phyloP scores from a whole-genome alignment of 202 grass and related monocot species.

The Panicum virgatum region DNA sequence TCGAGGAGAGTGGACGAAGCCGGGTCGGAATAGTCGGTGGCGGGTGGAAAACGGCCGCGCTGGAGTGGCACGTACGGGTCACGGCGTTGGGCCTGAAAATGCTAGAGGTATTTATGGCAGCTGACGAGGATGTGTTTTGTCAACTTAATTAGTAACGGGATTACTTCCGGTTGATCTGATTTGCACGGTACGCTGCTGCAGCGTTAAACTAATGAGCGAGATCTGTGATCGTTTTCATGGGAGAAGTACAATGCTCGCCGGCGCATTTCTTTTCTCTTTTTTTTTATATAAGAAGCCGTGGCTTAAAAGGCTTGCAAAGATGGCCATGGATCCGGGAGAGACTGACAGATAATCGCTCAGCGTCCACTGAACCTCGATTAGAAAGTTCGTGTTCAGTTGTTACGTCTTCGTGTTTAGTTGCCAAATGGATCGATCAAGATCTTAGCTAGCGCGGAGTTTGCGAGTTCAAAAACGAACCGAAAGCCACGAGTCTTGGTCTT shows the following conservation, averaged over 20 bases:
- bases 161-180: neutral
- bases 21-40: neutral
- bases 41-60: neutral
- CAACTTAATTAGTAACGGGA: neutral
- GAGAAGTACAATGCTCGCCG: neutral
- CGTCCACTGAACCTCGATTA: neutral
- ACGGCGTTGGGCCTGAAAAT: neutral
- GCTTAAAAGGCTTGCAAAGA: slow-evolving; percentile 5
- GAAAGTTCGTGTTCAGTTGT: neutral
- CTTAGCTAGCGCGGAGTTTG: neutral
- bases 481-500: neutral
- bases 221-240: neutral
- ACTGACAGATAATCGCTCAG: neutral
- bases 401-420: neutral
- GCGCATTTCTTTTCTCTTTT: neutral
- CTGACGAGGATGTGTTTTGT: neutral
- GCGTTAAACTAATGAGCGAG: no score
- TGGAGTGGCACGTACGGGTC: neutral
- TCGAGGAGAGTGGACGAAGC: neutral
- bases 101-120: neutral
- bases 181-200: neutral
- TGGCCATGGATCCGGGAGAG: neutral
- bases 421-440: no score
- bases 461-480: neutral
- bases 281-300: neutral